A percentile compares a stretch with the other conserved stretches of the same genome.
Evolutionary conservation across 2,329 filamentous ascomycete genomes (phyloP).

Genomic region (Sporothrix euskadiensis): DNA sequence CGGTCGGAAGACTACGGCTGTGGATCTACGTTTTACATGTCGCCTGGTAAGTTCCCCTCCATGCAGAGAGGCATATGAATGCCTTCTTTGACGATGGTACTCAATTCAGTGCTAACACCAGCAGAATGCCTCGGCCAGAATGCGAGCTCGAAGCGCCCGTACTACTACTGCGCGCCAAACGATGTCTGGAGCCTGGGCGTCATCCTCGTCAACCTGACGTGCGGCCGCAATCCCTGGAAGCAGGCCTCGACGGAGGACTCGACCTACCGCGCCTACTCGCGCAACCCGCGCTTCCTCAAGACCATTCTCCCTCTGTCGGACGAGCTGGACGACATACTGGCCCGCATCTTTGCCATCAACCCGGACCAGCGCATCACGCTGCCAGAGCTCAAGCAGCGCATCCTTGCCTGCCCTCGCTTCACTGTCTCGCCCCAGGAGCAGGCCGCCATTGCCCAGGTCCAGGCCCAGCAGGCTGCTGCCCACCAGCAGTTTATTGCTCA

Average conservation of each 20-base stretch:
- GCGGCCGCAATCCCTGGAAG: constrained; percentile 98
- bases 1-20: constrained; percentile 94
- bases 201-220: constrained; percentile 95
- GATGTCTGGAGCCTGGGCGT: constrained; percentile 99
- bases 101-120: constrained; percentile 36
- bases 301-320: constrained; percentile 88
- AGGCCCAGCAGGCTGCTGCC: constrained; percentile 34
- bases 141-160: constrained; percentile 60
- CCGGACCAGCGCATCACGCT: constrained; percentile 81
- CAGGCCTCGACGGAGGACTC: constrained; percentile 90
- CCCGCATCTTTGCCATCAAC: constrained; percentile 82
- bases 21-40: constrained; percentile 99
- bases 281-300: constrained; percentile 83
- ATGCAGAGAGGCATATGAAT: neutral
- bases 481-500: neutral
- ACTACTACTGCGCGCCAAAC: constrained; percentile 89
- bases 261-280: constrained; percentile 87
- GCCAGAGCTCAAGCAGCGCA: constrained; percentile 73
- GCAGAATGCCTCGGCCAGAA: constrained; percentile 84
- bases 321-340: constrained; percentile 85
- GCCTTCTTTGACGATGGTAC: too few relatives aligned
- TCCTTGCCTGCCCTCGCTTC: constrained; percentile 74
- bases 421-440: constrained; percentile 47
- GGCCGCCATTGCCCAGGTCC: constrained; percentile 40
- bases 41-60: constrained; percentile 59